Evolutionary conservation across 495 filamentous ascomycete species (phyloP).

Genomic region (Neurospora sp.): DNA sequence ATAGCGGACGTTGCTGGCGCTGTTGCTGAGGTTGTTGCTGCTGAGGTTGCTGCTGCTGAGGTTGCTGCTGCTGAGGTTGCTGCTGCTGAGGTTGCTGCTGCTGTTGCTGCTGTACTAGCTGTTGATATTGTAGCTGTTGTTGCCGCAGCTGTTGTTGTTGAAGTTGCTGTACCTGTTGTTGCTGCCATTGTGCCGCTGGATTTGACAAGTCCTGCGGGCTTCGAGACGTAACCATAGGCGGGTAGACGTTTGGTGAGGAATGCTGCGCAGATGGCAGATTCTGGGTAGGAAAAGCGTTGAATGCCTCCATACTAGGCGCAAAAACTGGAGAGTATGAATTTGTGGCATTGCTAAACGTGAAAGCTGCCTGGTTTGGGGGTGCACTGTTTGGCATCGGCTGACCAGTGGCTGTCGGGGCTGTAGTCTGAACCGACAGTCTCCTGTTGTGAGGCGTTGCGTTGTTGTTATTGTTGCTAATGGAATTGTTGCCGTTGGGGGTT

Average conservation of each 20-base stretch:
- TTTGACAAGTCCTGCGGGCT: neutral
- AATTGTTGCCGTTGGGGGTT: neutral
- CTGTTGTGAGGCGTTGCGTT: neutral
- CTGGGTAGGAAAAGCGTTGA: neutral
- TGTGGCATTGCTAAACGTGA: neutral
- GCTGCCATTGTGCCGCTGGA: slow-evolving; percentile 3
- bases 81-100: slow-evolving; percentile 12
- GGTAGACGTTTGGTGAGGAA: neutral
- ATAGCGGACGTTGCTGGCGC: slow-evolving; percentile 1
- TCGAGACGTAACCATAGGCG: neutral
- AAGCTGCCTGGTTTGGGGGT: neutral
- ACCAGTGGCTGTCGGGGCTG: neutral
- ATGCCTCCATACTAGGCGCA: neutral
- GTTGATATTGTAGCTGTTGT: slow-evolving; percentile 9
- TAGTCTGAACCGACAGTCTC: neutral
- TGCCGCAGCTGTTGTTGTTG: slow-evolving; percentile 21
- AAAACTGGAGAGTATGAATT: neutral
- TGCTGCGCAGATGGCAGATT: neutral
- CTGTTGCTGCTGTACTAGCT: slow-evolving; percentile 4
- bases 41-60: slow-evolving; percentile 10
- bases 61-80: slow-evolving; percentile 7
- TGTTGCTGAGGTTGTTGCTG: slow-evolving; percentile 9
- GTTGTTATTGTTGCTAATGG: neutral
- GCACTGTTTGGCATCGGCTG: neutral
- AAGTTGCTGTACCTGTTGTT: slow-evolving; percentile 12